These are phyloP conservation scores for Kluyveromyces lactis DNA, from an alignment of 805 yeast genomes.

Conservation along the genomic window DNA sequence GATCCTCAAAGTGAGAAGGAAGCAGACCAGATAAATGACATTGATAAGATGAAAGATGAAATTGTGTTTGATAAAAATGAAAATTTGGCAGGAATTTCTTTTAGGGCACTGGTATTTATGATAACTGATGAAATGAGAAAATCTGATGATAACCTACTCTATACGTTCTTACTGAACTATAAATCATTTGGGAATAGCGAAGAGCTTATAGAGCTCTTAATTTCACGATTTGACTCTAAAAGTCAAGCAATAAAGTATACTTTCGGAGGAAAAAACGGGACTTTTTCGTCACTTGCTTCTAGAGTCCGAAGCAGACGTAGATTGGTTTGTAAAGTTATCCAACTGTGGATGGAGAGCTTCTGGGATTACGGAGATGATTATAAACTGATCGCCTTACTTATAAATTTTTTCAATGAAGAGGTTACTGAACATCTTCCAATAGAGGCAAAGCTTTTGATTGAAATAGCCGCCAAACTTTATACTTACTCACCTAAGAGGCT, in stretches of 20 bases:
- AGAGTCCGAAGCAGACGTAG: conserved; percentile 54
- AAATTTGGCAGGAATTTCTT: conserved; percentile 58
- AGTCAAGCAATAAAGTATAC: conserved; percentile 30
- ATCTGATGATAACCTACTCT: conserved; percentile 58
- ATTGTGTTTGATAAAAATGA: conserved; percentile 34
- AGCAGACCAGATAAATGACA: conserved; percentile 15
- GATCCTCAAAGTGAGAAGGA: conserved; percentile 18
- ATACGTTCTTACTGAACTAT: conserved; percentile 72
- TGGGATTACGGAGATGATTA: conserved; percentile 68
- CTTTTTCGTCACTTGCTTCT: conserved; percentile 35
- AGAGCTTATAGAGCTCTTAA: conserved; percentile 60
- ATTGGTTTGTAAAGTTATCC: conserved; percentile 59
- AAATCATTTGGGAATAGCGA: conserved; percentile 60
- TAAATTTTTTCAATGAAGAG: conserved; percentile 75
- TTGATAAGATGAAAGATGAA: conserved; percentile 32
- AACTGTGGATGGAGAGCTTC: conserved; percentile 82
- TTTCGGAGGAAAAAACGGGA: conserved; percentile 28
- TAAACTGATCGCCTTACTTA: conserved; percentile 53
- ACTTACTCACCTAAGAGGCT: conserved; percentile 44
- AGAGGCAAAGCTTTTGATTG: conserved; percentile 55
- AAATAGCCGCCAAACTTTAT: conserved; percentile 52
- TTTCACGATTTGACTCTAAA: conserved; percentile 52
- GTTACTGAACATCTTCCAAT: conserved; percentile 52
- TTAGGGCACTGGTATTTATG: conserved; percentile 56
- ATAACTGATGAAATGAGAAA: conserved; percentile 57